Evolutionary conservation across 306 rosid genomes (phyloP), one percentile per base, ranked within the genome.

Genomic region (Lupinus albus): DNA sequence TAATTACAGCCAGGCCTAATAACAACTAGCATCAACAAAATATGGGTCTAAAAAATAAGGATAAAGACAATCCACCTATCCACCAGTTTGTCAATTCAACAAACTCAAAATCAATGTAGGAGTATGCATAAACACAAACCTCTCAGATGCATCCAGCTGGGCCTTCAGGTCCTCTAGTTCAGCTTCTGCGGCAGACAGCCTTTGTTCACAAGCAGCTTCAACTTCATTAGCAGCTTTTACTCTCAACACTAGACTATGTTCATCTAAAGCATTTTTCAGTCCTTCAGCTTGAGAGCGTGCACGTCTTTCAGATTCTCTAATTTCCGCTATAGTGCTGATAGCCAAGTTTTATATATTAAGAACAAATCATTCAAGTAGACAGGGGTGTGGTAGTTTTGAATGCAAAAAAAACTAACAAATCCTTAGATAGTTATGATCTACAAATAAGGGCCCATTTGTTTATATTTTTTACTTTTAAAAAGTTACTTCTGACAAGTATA

Each of bases 151-250:
- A 79, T 90, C 94, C 62, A 88, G 86, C 78, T 83, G 72, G 64
- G 76, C 76, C 76, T 90, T 84, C 74, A 88, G 77, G 10, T 88
- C 97, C 54, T 83, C 81, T 77, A 88, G 83, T 78, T 93, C 97
- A 66, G 85, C 85, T 80, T 93, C 91, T 3, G 98, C 88, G 2
- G 87, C 84, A 67, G 81, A 72, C 66, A 93, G 98, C 86, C 97
- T 80, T 80, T 86, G 88, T 67, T 88, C 88, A 83, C 89, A 89
- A 55, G 97, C 98, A 80, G 91, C 88, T 83, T 88, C 98, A 72
- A 96, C 91, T 86, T 93, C 98, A 69, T 84, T 79, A 54, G 98
- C 98, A 77, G 98, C 98, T 88, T 80, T 86, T 68, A 93, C 97
- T 75, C 98, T 83, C 75, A 93, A 78, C 79, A 89, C 97, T 45